Evolutionary conservation across 2,329 filamentous ascomycete species (phyloP).

Genomic region (Furcasterigmium furcatum): DNA sequence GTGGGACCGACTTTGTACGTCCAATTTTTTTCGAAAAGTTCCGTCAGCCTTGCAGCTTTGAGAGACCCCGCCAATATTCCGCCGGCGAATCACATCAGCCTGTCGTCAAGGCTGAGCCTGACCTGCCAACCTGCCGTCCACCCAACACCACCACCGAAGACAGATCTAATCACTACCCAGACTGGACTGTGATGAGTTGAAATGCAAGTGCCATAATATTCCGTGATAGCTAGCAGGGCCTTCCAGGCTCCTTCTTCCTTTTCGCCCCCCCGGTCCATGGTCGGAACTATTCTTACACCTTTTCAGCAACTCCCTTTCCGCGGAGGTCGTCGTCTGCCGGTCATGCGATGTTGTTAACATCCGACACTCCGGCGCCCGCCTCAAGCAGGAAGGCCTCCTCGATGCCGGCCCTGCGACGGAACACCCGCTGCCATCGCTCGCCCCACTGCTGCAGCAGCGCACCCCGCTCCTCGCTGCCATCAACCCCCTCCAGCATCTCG

Average conservation of each 20-base stretch:
- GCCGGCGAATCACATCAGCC: conserved; percentile 1
- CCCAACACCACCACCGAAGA: neutral
- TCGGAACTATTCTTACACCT: too few relatives aligned
- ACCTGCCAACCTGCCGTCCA: neutral
- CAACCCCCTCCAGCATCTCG: conserved; percentile 67
- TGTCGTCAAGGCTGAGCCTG: neutral
- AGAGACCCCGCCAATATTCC: conserved; percentile 6
- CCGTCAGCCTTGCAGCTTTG: conserved; percentile 13
- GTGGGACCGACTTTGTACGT: neutral
- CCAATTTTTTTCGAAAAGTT: conserved; percentile 11
- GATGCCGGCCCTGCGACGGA: conserved; percentile 75
- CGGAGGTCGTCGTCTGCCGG: too few relatives aligned
- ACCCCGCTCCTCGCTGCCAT: conserved; percentile 55
- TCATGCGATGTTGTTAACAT: too few relatives aligned
- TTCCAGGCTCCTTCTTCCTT: too few relatives aligned
- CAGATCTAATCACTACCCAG: too few relatives aligned
- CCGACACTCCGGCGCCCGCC: conserved; percentile 7
- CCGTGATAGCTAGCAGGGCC: too few relatives aligned
- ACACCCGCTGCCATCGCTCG: conserved; percentile 81
- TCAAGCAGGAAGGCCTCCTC: conserved; percentile 67
- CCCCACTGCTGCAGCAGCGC: conserved; percentile 76
- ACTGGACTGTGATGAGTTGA: too few relatives aligned
- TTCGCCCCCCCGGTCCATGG: too few relatives aligned
- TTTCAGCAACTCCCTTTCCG: too few relatives aligned
- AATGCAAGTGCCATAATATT: too few relatives aligned